Evolutionary conservation across 192 early-diverging fungal species (phyloP), one percentile per base, ranked within the genome.

Genomic region (Linnemannia schmuckeri): DNA sequence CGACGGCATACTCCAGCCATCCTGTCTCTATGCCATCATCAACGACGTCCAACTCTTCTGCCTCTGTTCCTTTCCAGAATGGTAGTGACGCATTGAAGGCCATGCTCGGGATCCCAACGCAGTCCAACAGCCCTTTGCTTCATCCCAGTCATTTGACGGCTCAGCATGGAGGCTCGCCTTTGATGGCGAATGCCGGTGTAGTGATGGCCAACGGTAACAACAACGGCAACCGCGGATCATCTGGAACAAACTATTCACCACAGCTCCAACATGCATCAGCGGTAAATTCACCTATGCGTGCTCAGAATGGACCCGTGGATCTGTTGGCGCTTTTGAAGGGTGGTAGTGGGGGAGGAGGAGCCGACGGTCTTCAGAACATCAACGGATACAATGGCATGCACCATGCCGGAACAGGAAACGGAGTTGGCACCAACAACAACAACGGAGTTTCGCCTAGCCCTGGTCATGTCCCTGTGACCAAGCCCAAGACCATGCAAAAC

Each of bases 261-360:
- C 73, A 77, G 76, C 47, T 47, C 40, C 68, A 76, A 47, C 76
- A 84, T 52, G 40, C 78, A 1, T 76, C 74, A 22, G 49, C 55
- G 7, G n/a, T 20, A 9, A 33, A 17, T 3, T 82, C 81, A 17
- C 81, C 75, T 6, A 63, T 63, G 54, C 40, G 42, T n/a, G 40
- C 87, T 18, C 27, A 75, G 55, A 87, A 85, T 73, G 37, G 88
- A 20, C 79, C 88, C 20, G 87, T 89, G 71, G 89, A 91, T 44
- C 82, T 92, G n/a, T 87, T 91, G 70, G 89, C 90, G 12, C 76
- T 92, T 27, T 88, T 91, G 81, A 82, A 85, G 13, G 78, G 87
- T n/a, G 76, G 76, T 35, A 69, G 75, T 6, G 63, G 74, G 35
- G 79, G n/a, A 8, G 63, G 74, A 40, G 79, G n/a, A n/a, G 49